Base-by-base conservation (phyloP, 495 filamentous ascomycete genomes). In the Talaromyces ruber region DNA sequence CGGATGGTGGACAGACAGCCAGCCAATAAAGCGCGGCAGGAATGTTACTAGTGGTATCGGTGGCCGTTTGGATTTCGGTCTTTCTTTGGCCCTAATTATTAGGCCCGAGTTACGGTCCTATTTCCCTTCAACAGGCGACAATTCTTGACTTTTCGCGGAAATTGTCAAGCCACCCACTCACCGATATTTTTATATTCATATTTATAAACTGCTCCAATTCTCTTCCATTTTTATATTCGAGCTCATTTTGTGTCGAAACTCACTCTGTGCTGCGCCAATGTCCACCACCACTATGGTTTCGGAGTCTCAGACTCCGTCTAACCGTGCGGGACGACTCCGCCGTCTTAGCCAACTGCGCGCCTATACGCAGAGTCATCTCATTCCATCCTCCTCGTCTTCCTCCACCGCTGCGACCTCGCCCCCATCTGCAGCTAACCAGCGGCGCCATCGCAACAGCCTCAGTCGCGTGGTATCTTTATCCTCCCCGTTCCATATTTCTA, bases 281-380 rank as follows among this genome's bases (percentile, higher is more conserved):
- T 24, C 34, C 18, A 24, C 43, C 58, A 43, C 32, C 5, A 55
- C 60, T 21, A 47, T 43, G 47, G 60, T 47, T 24, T 61, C 59
- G 25, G 60, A 34, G 50, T 37, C 29, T 37, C 51, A 47, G 18
- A 29, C 60, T 51, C 18, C 60, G 26, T 9, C 61, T 37, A 57
- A 21, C 22, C 51, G 52, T 64, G 75, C 82, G 24, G 82, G 84
- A 62, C 79, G 89, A 37, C 79, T 92, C 64, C 81, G 89, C 28
- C 87, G 88, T 32, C 76, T 95, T 60, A 88, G 82, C 64, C 88
- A 90, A 74, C 79, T 95, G 59, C 83, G 88, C 62, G 86, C 78
- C 72, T 88, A 90, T 74, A 88, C 86, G 3, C 84, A 87, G 65
- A 85, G 78, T 66, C 83, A 86, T 76, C 76, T 86, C 53, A 76